Conservation (phyloP, 2,329 filamentous ascomycete species). For the Aurifilum marmelostoma region DNA sequence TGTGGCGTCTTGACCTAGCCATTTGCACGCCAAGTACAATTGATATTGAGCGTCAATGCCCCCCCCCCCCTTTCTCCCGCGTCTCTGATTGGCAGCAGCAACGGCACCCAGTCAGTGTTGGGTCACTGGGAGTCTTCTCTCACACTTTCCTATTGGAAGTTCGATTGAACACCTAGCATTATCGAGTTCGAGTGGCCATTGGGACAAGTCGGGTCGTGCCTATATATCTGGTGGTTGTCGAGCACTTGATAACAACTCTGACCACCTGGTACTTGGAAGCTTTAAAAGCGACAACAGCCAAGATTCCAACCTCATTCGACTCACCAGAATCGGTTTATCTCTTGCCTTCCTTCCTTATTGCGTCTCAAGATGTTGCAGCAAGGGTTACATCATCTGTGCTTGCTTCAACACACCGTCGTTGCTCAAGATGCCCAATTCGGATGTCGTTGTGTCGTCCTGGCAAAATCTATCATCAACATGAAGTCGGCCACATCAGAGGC, state of each 20-base stretch:
- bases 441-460: neutral
- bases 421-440: neutral
- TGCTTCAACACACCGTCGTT: neutral
- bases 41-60: neutral
- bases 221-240: neutral
- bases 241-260: neutral
- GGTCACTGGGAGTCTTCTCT: neutral
- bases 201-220: neutral
- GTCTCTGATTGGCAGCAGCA: neutral
- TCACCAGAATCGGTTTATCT: neutral
- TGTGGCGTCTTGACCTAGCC: neutral
- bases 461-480: too few relatives aligned
- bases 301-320: neutral
- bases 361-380: neutral
- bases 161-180: neutral
- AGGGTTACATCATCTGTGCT: too few relatives aligned
- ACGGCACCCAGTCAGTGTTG: neutral
- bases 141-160: neutral
- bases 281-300: neutral
- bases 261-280: neutral
- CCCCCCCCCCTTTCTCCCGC: neutral
- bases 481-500: too few relatives aligned
- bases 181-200: neutral
- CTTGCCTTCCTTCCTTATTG: neutral
- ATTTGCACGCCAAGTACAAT: neutral